Evolutionary conservation across 2,329 filamentous ascomycete genomes (phyloP), one percentile per base, ranked within the genome.

Genomic region (Beauveria sp.): DNA sequence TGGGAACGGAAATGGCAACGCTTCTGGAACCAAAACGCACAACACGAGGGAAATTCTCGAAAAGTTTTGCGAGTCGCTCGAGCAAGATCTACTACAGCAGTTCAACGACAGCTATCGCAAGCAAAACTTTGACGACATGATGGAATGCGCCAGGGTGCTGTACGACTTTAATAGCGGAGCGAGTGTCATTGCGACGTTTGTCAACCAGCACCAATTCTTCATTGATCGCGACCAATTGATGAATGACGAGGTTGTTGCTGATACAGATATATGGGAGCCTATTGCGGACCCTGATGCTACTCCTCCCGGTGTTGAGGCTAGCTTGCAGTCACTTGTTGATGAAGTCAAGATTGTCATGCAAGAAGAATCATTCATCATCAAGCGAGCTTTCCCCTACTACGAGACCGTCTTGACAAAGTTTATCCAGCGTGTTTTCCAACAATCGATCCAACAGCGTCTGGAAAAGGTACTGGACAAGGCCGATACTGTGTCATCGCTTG

Each of bases 201-300:
- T 99, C 70, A 99, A 99, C 71, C 95, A 99, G 73, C 96, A 99
- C 75, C 92, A 96, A 70, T 99, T 99, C 81, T 99, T 99, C 77
- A 97, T 99, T 70, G 95, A 98, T 71, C 84, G 93, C 28, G 95
- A 92, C 67, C 93, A 98, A 73, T 80, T 99, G 62, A 88, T 96
- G 55, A 89, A 88, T 0, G 93, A 96, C 69, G 93, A 96, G 72
- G 85, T 96, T 18, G 83, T 82, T 3, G 83, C 85, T 14, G 90
- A 95, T 67, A 83, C 81, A 62, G 85, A 91, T 64, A 88, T 86
- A 2, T 97, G 93, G 93, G 93, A 98, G 62, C 87, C 88, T 67
- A 81, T 99, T 58, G 93, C 96, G 52, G 95, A 99, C 70, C 96
- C 96, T 0, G 95, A 99, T 75, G 86, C 90, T 0, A 93, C 96